Evolutionary conservation across 306 rosid species (phyloP), one percentile per base, ranked within the genome.

Genomic region (Alnus rubra): DNA sequence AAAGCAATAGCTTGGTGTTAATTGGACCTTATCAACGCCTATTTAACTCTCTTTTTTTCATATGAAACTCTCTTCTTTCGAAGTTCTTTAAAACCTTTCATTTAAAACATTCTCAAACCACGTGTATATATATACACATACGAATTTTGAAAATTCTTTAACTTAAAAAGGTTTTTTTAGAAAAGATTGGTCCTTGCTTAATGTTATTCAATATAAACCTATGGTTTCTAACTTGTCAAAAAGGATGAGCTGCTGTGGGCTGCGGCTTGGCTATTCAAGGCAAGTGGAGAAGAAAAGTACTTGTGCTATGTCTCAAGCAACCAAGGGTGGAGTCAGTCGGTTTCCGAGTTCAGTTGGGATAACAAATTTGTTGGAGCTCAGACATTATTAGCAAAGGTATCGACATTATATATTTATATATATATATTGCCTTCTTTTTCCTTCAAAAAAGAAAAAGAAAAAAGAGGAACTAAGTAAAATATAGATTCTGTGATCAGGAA

Each of bases 181-280:
- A 11, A 39, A 35, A 13, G 54, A 9, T n/a, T 9, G 55, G 37
- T 69, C 62, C 65, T 76, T 7, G 16, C 52, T 73, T 69, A 23
- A 23, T 23, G 4, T 63, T 50, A 15, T 51, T 65, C 50, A 58
- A 71, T n/a, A 45, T 12, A 19, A 76, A 39, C 28, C 2, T 1
- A 4, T 77, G 37, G 10, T 63, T 78, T 44, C 18, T 15, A 28
- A 76, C 64, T 69, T 78, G 0, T 76, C 8, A 62, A 39, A 2
- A 87, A 92, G 98, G 98, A 94, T 81, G 98, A 90, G 88, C 76
- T 90, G 76, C 69, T 92, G 74, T 94, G 97, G 98, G 97, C 93
- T 35, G 97, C 97, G 50, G 79, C 90, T 69, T 94, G 98, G 98
- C 75, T 90, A 53, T 86, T 86, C 88, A 91, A 89, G 74, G 95